Conservation (phyloP, 2,329 filamentous ascomycete species). For the Davidsoniella virescens region DNA sequence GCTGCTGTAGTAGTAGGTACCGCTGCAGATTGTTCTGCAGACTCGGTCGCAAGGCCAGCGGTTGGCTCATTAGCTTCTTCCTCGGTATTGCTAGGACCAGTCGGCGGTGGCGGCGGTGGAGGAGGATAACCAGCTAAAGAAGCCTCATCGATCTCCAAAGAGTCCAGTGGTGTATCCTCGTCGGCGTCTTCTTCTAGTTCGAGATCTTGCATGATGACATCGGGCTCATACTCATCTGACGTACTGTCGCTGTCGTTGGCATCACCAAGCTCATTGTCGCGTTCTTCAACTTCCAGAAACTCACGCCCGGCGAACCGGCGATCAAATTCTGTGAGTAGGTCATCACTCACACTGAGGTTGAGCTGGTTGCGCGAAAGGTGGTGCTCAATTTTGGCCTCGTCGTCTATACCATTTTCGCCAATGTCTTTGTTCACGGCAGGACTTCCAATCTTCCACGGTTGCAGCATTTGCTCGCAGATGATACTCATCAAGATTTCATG, state of each 20-base stretch:
- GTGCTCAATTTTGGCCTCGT: conserved; percentile 52
- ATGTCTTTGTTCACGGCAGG: conserved; percentile 63
- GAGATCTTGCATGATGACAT: conserved; percentile 4
- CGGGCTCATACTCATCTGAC: conserved; percentile 3
- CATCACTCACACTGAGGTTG: no score
- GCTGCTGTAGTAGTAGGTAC: conserved; percentile 36
- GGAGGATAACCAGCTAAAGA: conserved; percentile 61
- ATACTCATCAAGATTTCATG: conserved; percentile 61
- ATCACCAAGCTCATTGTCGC: conserved; percentile 28
- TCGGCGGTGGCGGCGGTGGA: conserved; percentile 46
- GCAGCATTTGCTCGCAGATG: conserved; percentile 83
- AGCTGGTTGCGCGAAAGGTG: no score
- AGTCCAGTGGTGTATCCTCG: conserved; percentile 27
- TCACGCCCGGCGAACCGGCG: no score
- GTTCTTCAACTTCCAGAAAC: conserved; percentile 24
- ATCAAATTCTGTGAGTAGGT: no score
- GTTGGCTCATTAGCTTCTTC: conserved; percentile 22
- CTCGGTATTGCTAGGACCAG: conserved; percentile 26
- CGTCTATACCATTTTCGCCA: conserved; percentile 64
- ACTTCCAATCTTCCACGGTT: conserved; percentile 75
- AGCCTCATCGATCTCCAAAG: conserved; percentile 19
- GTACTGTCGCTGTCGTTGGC: conserved; percentile 19
- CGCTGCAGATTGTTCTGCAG: not conserved
- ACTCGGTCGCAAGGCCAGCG: conserved; percentile 19
- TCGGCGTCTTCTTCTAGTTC: not conserved